These are phyloP conservation scores for Nitzschia inconspicua DNA, from an alignment of 108 stramenopile species.

Conservation along the genomic window DNA sequence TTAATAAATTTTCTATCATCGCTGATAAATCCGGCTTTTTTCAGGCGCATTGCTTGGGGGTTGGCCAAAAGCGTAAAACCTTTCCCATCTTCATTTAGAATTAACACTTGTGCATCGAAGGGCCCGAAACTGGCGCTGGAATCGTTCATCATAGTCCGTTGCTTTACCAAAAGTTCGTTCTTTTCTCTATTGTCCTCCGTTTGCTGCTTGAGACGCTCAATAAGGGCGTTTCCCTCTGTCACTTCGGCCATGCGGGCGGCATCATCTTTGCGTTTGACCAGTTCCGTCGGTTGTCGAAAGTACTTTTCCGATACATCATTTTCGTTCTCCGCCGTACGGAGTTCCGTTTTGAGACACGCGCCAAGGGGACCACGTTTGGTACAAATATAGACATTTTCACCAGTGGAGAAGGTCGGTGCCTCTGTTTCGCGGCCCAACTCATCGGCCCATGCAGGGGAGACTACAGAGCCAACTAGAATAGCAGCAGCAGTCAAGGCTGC, in stretches of 20 bases:
- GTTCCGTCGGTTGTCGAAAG: constrained; percentile 52
- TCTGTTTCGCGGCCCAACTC: constrained; percentile 75
- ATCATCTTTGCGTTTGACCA: constrained; percentile 40
- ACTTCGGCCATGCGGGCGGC: constrained; percentile 22
- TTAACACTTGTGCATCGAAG: constrained; percentile 70
- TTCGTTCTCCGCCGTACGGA: constrained; percentile 69
- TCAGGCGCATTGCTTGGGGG: constrained; percentile 81
- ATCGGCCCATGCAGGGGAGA: constrained; percentile 55
- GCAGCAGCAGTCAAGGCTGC: no score
- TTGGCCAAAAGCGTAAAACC: constrained; percentile 70
- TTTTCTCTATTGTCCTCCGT: constrained; percentile 76
- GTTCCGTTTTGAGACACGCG: constrained; percentile 65
- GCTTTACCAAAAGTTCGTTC: constrained; percentile 61
- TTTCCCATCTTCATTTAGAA: constrained; percentile 73
- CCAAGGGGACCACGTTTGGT: constrained; percentile 80
- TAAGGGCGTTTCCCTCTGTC: constrained; percentile 61
- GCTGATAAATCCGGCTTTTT: constrained; percentile 77
- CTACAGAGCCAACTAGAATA: no score
- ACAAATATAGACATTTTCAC: constrained; percentile 80
- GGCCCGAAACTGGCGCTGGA: constrained; percentile 75
- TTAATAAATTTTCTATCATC: constrained; percentile 71
- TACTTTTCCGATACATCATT: constrained; percentile 78
- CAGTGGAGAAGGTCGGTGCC: constrained; percentile 79
- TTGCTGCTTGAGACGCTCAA: constrained; percentile 61
- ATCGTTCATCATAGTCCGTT: constrained; percentile 75